A percentile compares a stretch with the other conserved stretches of the same genome.
These are phyloP conservation scores for Alternaria triticimaculans DNA, from an alignment of 2,329 filamentous ascomycete genomes.

Conservation along the genomic window DNA sequence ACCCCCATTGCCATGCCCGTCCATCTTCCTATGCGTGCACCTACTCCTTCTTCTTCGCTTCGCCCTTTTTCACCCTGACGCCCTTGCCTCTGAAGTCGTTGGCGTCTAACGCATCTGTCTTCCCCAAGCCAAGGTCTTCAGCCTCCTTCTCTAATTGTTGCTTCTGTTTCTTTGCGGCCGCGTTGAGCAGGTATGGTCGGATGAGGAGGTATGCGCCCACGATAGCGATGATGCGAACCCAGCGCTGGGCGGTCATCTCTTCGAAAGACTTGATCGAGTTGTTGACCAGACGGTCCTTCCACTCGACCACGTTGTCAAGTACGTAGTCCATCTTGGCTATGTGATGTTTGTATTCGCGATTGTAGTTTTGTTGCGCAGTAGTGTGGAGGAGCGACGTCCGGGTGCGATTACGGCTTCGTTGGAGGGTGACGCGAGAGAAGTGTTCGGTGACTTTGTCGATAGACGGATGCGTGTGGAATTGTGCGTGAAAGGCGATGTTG, in stretches of 20 bases:
- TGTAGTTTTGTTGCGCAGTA: background rate
- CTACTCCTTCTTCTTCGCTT: slow-evolving; percentile 54
- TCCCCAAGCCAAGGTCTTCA: slow-evolving; percentile 48
- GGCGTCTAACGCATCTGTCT: slow-evolving; percentile 38
- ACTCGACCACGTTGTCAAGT: slow-evolving; percentile 37
- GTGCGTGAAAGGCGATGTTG: background rate
- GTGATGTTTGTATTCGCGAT: background rate
- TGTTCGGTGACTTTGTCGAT: background rate
- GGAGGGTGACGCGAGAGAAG: background rate
- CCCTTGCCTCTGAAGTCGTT: slow-evolving; percentile 43
- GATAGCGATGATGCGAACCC: slow-evolving; percentile 72
- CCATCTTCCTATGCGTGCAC: background rate
- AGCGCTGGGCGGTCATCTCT: slow-evolving; percentile 54
- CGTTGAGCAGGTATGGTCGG: slow-evolving; percentile 75
- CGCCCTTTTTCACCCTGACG: slow-evolving; percentile 42
- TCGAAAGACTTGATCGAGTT: slow-evolving; percentile 55
- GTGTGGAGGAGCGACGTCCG: background rate
- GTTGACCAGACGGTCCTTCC: slow-evolving; percentile 46
- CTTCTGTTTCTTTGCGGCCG: slow-evolving; percentile 68
- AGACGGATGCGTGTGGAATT: background rate
- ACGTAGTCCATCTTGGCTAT: slow-evolving; percentile 25
- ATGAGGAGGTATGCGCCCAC: slow-evolving; percentile 74
- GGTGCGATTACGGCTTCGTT: background rate
- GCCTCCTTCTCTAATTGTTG: slow-evolving; percentile 64
- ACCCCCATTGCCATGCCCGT: background rate